Evolutionary conservation across 352 stramenopile genomes (phyloP), one percentile per base, ranked within the genome.

Genomic region (Pythium dissotocum): DNA sequence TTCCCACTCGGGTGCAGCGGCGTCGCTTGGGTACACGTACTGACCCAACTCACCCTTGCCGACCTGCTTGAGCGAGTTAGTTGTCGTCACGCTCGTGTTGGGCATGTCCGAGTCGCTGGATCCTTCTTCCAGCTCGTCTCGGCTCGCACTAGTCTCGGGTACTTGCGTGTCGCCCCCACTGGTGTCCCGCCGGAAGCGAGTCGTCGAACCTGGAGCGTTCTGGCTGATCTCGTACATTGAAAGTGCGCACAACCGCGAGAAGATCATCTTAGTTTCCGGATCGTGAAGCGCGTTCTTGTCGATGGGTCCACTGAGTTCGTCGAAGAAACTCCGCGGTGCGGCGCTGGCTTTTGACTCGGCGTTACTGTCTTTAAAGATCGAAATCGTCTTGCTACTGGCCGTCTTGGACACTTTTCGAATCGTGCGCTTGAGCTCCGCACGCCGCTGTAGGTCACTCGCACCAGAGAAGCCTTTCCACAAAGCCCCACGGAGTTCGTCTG

Each of bases 381-480:
- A 54, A 12, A 70, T 33, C 4, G 58, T 70, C 13, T 73, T 76
- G 72, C 72, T 76, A 58, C 49, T 82, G 33, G 71, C 69, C 0
- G 72, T 82, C 67, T 90, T 91, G n/a, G 82, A 76, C 2, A 67
- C 70, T 53, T 75, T 85, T 16, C 73, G 74, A 21, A 89, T 85
- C 1, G 78, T 74, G 7, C 72, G 78, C 48, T 89, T 89, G 1
- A 89, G 63, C 62, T 93, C 81, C 0, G 81, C 76, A 4, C 82
- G 81, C 9, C 82, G 70, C 68, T 93, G 79, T 6, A 92, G 61
- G 58, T 88, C 78, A 0, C 57, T 59, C 3, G 86, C 82, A n/a
- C 84, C 81, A 24, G 84, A 89, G 44, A 94, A 88, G 0, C 86
- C 86, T 70, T 81, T 88, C 84, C 86, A 94, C 30, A 94, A 76